Conservation (phyloP, 257 asterid genomes). For the Cruciata laevipes region DNA sequence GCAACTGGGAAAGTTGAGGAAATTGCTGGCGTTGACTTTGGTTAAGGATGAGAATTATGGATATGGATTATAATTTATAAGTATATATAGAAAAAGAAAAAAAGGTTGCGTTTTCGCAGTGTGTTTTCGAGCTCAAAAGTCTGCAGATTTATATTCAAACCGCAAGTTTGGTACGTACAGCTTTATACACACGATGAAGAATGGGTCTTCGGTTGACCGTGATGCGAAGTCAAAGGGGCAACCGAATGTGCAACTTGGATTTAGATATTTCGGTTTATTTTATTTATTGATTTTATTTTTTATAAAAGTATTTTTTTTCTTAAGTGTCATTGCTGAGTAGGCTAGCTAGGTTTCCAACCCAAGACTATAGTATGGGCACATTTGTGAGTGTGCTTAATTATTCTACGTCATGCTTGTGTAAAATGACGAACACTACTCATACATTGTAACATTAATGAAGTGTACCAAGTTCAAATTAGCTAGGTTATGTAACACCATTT, state of each 20-base stretch:
- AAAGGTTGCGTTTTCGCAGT: constrained; percentile 1
- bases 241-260: constrained; percentile 1
- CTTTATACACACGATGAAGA: neutral
- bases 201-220: constrained; percentile 16
- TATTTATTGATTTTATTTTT: too few relatives aligned
- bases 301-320: neutral
- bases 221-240: constrained; percentile 18
- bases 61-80: neutral
- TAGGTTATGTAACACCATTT: too few relatives aligned
- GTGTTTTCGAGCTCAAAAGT: neutral
- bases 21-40: constrained; percentile 16
- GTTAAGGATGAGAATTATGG: neutral
- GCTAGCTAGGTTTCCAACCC: constrained; percentile 1
- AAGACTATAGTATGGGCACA: neutral
- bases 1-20: neutral
- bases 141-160: constrained; percentile 6
- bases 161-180: neutral
- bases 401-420: neutral
- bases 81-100: too few relatives aligned
- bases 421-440: neutral
- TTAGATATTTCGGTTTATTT: neutral
- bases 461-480: too few relatives aligned
- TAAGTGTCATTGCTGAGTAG: constrained; percentile 9
- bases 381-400: too few relatives aligned
- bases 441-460: neutral